Evolutionary conservation across 2,329 filamentous ascomycete genomes (phyloP).

Genomic region (Didymella segeticola): DNA sequence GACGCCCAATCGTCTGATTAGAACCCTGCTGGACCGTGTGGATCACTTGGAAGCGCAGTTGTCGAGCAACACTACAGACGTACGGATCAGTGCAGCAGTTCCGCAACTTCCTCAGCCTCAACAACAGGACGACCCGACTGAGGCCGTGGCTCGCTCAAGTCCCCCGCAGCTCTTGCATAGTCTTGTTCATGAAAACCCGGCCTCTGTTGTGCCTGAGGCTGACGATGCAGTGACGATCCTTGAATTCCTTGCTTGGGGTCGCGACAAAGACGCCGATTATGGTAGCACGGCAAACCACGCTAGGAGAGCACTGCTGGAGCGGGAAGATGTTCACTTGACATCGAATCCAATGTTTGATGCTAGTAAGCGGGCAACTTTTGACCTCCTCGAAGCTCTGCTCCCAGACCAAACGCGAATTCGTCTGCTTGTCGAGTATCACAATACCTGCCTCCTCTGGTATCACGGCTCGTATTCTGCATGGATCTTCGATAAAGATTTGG

Average conservation of each 20-base stretch:
- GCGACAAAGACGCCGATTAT: conserved; percentile 49
- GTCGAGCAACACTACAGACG: too few species aligned
- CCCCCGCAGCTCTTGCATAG: neutral
- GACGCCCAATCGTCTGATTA: neutral
- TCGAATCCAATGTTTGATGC: neutral
- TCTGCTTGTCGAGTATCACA: conserved; percentile 1
- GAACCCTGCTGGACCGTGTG: neutral
- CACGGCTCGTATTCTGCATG: neutral
- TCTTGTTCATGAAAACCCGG: neutral
- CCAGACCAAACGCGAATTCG: neutral
- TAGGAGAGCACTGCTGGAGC: neutral
- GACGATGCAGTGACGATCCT: conserved; percentile 55
- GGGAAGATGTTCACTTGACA: neutral
- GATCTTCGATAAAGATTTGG: neutral
- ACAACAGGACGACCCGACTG: neutral
- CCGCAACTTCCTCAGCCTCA: neutral
- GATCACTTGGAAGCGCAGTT: neutral
- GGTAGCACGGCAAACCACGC: conserved; percentile 29
- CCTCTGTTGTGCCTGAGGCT: neutral
- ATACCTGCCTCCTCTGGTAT: neutral
- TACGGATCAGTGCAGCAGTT: too few species aligned
- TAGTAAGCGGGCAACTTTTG: neutral
- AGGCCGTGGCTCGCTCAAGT: neutral
- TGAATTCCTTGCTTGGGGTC: conserved; percentile 58
- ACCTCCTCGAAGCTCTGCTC: conserved; percentile 1